phyloP scores from a whole-genome alignment of 73 alveolate species.

The Effrenium voratum region DNA sequence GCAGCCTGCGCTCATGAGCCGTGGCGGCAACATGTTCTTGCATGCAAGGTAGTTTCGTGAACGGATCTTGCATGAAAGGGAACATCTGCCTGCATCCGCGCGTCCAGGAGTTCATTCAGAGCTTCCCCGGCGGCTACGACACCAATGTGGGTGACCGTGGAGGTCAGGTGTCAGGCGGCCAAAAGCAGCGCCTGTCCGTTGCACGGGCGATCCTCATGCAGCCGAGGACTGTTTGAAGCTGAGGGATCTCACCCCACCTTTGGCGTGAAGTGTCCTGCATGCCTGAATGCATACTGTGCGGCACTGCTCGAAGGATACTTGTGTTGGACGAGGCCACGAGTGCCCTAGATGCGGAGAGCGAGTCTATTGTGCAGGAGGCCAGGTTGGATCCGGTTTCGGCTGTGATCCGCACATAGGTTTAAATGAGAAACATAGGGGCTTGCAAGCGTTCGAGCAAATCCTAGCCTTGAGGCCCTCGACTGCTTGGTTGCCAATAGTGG shows the following conservation, averaged over 20 bases:
- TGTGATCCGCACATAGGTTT: not conserved
- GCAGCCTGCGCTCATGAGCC: constrained; percentile 89
- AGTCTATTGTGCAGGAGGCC: constrained; percentile 93
- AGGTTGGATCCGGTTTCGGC: not conserved
- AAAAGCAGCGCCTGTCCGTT: constrained; percentile 91
- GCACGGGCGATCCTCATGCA: constrained; percentile 91
- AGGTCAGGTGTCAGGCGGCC: constrained; percentile 92
- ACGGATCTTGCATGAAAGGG: not conserved
- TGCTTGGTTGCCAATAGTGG: constrained; percentile 79
- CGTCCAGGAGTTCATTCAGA: constrained; percentile 46
- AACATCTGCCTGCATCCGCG: not conserved
- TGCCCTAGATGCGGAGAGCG: constrained; percentile 91
- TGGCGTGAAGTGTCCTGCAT: not conserved
- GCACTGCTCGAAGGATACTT: constrained; percentile 38
- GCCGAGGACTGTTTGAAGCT: constrained; percentile 45
- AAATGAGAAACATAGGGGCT: not conserved
- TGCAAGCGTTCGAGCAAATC: too few species aligned
- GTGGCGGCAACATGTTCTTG: not conserved
- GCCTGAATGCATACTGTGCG: not conserved
- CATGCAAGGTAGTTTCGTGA: not conserved
- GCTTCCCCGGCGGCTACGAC: constrained; percentile 92
- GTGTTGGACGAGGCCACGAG: constrained; percentile 93
- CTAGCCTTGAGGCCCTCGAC: constrained; percentile 65
- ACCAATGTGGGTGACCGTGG: constrained; percentile 94
- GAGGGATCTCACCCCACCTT: not conserved